Evolutionary conservation across 106 monocot species (phyloP).

Genomic region (Dendrobium nobile): DNA sequence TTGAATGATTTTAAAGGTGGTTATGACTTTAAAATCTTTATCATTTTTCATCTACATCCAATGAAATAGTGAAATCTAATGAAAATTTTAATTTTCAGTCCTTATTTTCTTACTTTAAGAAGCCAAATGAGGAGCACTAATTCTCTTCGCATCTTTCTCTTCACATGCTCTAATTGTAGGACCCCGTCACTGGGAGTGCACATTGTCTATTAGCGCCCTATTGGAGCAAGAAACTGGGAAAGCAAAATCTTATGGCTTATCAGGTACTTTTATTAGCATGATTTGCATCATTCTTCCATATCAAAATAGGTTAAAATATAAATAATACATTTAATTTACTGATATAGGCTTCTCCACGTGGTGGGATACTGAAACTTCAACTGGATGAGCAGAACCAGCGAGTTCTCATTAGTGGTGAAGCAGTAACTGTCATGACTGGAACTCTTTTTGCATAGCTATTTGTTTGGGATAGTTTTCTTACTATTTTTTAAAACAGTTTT

Average conservation of each 20-base stretch:
- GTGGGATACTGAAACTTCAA: slow-evolving; percentile 55
- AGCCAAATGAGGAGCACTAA: too few species aligned
- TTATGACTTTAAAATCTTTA: too few species aligned
- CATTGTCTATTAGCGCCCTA: slow-evolving; percentile 81
- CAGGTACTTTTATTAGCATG: slow-evolving; percentile 31
- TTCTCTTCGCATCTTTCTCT: too few species aligned
- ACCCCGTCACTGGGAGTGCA: slow-evolving; percentile 83
- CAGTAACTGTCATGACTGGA: slow-evolving; percentile 65
- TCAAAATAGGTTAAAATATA: too few species aligned
- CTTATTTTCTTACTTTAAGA: too few species aligned
- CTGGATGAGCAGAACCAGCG: slow-evolving; percentile 38
- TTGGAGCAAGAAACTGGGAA: slow-evolving; percentile 66
- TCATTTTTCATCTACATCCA: too few species aligned
- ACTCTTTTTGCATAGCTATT: slow-evolving; percentile 30
- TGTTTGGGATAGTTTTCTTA: too few species aligned
- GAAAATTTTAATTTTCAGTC: too few species aligned
- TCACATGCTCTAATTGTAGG: slow-evolving; percentile 25
- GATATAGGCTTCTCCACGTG: slow-evolving; percentile 71
- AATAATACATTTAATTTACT: neutral
- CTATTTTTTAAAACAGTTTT: too few species aligned
- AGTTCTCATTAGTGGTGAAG: slow-evolving; percentile 62
- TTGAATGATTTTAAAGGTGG: too few species aligned
- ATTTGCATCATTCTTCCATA: too few species aligned
- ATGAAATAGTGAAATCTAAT: too few species aligned
- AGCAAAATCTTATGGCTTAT: slow-evolving; percentile 48